A percentile compares a stretch with the other conserved stretches of the same genome.
Conservation (phyloP, 352 stramenopile genomes). For the Phytopythium oedochilum region DNA sequence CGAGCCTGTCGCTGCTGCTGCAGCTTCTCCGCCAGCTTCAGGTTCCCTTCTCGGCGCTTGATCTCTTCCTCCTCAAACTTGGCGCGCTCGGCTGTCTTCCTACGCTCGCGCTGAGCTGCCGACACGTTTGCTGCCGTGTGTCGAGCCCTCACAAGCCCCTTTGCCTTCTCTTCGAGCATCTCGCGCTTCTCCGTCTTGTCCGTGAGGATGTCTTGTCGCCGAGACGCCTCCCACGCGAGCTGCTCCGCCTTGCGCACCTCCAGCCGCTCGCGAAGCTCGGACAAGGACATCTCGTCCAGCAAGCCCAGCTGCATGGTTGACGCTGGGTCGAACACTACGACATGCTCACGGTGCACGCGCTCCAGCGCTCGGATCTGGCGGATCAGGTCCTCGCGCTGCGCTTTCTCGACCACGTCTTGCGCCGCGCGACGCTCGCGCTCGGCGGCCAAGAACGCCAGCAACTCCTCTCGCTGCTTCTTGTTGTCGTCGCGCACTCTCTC, state of each 20-base stretch:
- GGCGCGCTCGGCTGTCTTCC: constrained; percentile 45
- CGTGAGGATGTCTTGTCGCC: constrained; percentile 59
- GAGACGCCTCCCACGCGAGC: constrained; percentile 57
- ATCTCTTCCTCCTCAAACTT: constrained; percentile 61
- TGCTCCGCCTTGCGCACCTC: constrained; percentile 72
- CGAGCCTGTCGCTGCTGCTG: constrained; percentile 44
- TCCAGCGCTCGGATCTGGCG: constrained; percentile 81
- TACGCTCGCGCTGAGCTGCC: constrained; percentile 37
- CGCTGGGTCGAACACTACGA: constrained; percentile 89
- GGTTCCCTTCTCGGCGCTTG: constrained; percentile 47
- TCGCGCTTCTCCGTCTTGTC: constrained; percentile 81
- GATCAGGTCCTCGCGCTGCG: constrained; percentile 80
- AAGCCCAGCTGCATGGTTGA: constrained; percentile 82
- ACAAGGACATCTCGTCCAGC: constrained; percentile 91
- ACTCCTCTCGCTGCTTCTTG: constrained; percentile 46
- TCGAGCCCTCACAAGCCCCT: constrained; percentile 72
- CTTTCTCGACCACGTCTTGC: constrained; percentile 62
- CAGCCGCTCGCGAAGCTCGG: constrained; percentile 82
- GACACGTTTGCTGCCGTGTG: constrained; percentile 64
- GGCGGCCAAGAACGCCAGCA: constrained; percentile 56
- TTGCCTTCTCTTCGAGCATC: constrained; percentile 62
- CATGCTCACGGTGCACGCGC: constrained; percentile 70
- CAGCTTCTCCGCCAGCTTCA: constrained; percentile 75
- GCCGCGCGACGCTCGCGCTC: constrained; percentile 56
- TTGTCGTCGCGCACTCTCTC: constrained; percentile 58